Base-by-base conservation (phyloP, 1,284 basidiomycete genomes). In the Cryptococcus sp. region DNA sequence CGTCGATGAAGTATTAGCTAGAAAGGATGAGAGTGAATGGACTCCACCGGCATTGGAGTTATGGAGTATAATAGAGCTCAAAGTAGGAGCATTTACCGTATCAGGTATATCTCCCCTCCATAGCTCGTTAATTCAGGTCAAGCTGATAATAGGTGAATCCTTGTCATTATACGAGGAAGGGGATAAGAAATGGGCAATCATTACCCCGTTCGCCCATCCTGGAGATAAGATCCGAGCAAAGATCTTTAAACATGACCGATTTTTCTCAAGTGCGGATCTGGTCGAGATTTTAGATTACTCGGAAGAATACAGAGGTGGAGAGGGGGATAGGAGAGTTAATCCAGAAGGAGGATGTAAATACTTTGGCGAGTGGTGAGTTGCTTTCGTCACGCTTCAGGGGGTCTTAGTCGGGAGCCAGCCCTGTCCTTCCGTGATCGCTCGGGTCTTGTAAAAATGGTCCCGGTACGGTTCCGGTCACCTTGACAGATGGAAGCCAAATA, bases 141-240 rank as follows among this genome's bases (percentile, higher is more conserved):
- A 32, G 18, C 24, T 7, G 36, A 39, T 39, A 5, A 4, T 14
- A 39, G 36, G 86, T 47, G 83, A 85, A 61, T 86, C 84, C 0
- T 73, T 91, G n/a, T 86, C 82, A 1, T 60, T 82, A 16, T 80
- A 16, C 77, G 80, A 0, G 72, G 74, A 1, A 68, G 45, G 14
- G 28, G 74, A 77, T 46, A 78, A 78, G 2, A 65, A 64, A 57
- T 94, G 91, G 88, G 84, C 85, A 0, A 77, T 94, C 32, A 78
- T 89, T 25, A 82, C 87, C 0, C 92, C 91, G 0, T 88, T 91
- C 61, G 82, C 84, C 3, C 79, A 96, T 16, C 88, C 91, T 0
- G 85, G 85, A 11, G 92, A 97, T 73, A 81, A 75, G 22, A 82
- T 93, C 41, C 80, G 81, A 34, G 85, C 82, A 2, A 81, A 83